Evolutionary conservation across 2,329 filamentous ascomycete species (phyloP), one percentile per base, ranked within the genome.

Genomic region (Orbilia javanica): DNA sequence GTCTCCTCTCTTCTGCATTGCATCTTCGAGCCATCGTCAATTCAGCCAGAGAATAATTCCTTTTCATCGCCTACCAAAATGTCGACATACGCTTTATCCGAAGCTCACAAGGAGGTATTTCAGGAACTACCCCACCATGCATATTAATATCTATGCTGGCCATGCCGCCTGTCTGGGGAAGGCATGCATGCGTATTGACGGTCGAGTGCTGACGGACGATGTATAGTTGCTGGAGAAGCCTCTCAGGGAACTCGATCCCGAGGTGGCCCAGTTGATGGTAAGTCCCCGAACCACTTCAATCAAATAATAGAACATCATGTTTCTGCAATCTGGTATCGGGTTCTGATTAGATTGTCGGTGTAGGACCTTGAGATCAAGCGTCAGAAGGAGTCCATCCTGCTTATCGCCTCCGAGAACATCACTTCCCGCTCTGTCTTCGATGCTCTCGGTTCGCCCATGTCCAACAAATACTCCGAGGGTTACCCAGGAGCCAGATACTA

Each of bases 401-500:
- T 99, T 84, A 99, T 99, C 83, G 95, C 96, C 84, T 98, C 96
- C 72, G 96, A 99, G 88, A 99, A 99, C 88, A 94, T 99, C 86
- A 99, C 96, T 75, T 99, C 96, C 80, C 94, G 94, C 82, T 94
- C 96, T 83, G 96, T 99, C 83, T 97, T 97, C 87, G 94, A 99
- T 87, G 96, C 96, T 79, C 90, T 99, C 81, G 96, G 96, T 83
- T 94, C 91, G 75, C 92, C 92, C 85, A 96, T 96, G 92, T 93
- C 93, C 86, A 97, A 99, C 90, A 99, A 99, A 88, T 99, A 99
- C 90, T 97, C 94, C 18, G 96, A 99, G 88, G 96, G 96, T 81
- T 97, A 97, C 86, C 96, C 96, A 81, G 96, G 96, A 84, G 96
- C 96, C 83, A 92, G 96, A 86, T 99, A 99, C 90, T 99, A 99